Evolutionary conservation across 176 grass and related monocot genomes (phyloP).

Genomic region (Ensete glaucum): DNA sequence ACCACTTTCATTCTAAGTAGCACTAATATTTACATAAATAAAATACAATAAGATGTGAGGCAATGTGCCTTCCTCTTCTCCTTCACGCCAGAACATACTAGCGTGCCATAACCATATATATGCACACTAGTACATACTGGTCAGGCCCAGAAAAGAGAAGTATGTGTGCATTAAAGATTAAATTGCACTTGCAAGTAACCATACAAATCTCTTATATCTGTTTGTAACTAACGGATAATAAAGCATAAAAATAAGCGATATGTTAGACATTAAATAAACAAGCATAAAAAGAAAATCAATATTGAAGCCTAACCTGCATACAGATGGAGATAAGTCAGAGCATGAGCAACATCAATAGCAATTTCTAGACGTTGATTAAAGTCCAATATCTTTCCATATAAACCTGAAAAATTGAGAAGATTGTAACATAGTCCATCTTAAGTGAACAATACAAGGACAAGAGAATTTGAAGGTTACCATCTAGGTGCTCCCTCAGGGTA

Average conservation of each 20-base stretch:
- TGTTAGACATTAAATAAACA: not conserved
- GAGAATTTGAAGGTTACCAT: slow-evolving; percentile 52
- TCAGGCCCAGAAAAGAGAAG: too few species aligned
- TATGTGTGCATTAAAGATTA: too few species aligned
- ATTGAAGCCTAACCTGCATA: slow-evolving; percentile 65
- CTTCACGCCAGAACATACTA: too few species aligned
- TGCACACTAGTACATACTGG: too few species aligned
- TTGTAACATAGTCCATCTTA: not conserved
- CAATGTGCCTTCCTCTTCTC: too few species aligned
- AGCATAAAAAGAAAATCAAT: not conserved
- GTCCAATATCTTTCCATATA: slow-evolving; percentile 66
- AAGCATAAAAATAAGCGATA: not conserved
- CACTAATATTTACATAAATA: too few species aligned
- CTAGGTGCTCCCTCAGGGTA: slow-evolving; percentile 82
- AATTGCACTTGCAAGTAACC: too few species aligned
- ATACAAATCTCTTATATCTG: too few species aligned
- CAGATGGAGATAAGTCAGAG: slow-evolving; percentile 91
- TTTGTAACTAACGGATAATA: too few species aligned
- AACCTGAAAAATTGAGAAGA: slow-evolving; percentile 40
- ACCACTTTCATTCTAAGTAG: too few species aligned
- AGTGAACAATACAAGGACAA: slow-evolving; percentile 3
- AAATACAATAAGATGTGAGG: too few species aligned
- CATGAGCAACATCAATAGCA: slow-evolving; percentile 93
- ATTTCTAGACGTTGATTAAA: slow-evolving; percentile 95
- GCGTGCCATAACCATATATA: too few species aligned